Conservation (phyloP, 2,329 filamentous ascomycete species). For the Fusarium sp. region DNA sequence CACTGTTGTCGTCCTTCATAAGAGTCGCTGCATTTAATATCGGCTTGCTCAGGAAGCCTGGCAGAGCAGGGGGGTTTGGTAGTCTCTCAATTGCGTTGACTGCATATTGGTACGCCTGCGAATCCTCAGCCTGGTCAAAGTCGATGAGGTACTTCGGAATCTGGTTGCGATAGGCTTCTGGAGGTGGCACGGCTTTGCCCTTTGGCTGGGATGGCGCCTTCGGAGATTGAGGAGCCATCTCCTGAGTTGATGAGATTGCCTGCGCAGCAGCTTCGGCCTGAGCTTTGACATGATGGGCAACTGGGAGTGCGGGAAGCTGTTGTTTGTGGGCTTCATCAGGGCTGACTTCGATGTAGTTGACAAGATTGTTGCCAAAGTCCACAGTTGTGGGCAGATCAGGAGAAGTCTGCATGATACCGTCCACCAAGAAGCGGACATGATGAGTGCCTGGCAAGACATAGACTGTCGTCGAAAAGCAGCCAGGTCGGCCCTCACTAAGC, state of each 20-base stretch:
- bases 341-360: slow-evolving; percentile 97
- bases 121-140: slow-evolving; percentile 86
- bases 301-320: slow-evolving; percentile 48
- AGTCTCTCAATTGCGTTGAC: slow-evolving; percentile 80
- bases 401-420: slow-evolving; percentile 92
- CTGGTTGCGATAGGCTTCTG: slow-evolving; percentile 74
- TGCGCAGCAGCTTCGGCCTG: slow-evolving; percentile 23
- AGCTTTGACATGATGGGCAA: slow-evolving; percentile 47
- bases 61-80: slow-evolving; percentile 85
- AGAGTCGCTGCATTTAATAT: slow-evolving; percentile 92
- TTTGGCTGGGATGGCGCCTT: slow-evolving; percentile 53
- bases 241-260: slow-evolving; percentile 16
- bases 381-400: slow-evolving; percentile 91
- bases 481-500: slow-evolving; percentile 65
- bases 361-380: slow-evolving; percentile 96
- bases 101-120: slow-evolving; percentile 78
- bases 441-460: slow-evolving; percentile 93
- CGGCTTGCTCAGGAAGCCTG: slow-evolving; percentile 91
- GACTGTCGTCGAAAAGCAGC: slow-evolving; percentile 80
- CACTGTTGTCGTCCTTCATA: slow-evolving; percentile 98
- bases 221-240: slow-evolving; percentile 1
- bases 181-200: slow-evolving; percentile 67
- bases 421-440: slow-evolving; percentile 95
- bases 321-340: slow-evolving; percentile 71
- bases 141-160: slow-evolving; percentile 90